Base-by-base conservation (phyloP, 148 eudicot genomes). In the Fagopyrum homotropicum region DNA sequence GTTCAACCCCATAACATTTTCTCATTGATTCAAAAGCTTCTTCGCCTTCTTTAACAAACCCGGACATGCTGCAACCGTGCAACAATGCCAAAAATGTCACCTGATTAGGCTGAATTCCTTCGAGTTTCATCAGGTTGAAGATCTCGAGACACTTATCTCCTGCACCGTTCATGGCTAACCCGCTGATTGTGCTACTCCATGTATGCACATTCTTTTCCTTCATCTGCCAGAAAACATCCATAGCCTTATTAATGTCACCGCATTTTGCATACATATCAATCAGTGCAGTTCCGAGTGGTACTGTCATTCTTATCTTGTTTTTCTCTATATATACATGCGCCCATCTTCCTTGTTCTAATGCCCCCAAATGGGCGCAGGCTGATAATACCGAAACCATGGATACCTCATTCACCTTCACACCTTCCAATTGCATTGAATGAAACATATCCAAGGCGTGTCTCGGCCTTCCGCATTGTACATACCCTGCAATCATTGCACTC, bases 201-300 rank as follows among this genome's bases (percentile, higher is more conserved):
- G 88, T 77, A 11, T 83, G 86, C 74, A 83, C 60, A 50, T 87
- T 90, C 75, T 78, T 89, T 69, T 75, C 86, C 30, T 81, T 84
- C 81, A 86, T 89, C 56, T 70, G 83, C 78, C 45, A 78, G 57
- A 89, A 89, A 48, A 87, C 71, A 7, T 69, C 78, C 89, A 89
- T 84, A 10, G 93, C 88, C 1, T 61, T 50, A 15, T 7, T 75
- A 74, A 84, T 75, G 56, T 81, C 74, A 51, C 93, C 93, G 78
- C 89, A 87, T 83, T 87, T 89, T 51, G 91, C 75, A 66, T 89
- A 89, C 93, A 87, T 85, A 79, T 89, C 93, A 76, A 89, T 82
- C 17, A 89, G 45, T 17, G 93, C 79, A n/a, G 90, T 87, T 51
- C 89, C 88, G 45, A 89, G 64, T 72, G 83, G 75, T 55, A 81